Conservation (phyloP, 2,329 filamentous ascomycete genomes). For the Aschersonia sp. region DNA sequence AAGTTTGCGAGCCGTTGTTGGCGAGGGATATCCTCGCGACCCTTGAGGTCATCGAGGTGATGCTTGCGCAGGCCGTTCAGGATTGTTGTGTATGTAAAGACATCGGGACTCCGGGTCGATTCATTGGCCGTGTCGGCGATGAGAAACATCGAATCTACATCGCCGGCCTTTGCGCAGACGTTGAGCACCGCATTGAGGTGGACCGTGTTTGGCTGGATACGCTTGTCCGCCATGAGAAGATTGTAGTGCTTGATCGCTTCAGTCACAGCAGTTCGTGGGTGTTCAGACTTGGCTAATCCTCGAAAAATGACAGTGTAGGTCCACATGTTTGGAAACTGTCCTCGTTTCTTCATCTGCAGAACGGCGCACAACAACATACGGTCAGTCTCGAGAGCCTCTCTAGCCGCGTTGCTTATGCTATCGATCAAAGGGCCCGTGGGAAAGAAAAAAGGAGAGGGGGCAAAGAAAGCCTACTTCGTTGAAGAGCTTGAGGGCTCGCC, state of each 20-base stretch:
- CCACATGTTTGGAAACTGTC: constrained; percentile 61
- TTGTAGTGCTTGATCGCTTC: constrained; percentile 67
- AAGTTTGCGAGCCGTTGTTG: constrained; percentile 19
- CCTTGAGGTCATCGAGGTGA: constrained; percentile 11
- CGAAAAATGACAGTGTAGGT: constrained; percentile 77
- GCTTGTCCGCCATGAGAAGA: constrained; percentile 49
- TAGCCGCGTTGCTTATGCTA: no score
- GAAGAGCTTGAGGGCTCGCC: constrained; percentile 62
- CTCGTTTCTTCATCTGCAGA: constrained; percentile 77
- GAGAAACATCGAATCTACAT: constrained; percentile 70
- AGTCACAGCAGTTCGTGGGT: constrained; percentile 43
- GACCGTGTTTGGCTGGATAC: constrained; percentile 57
- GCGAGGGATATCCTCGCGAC: constrained; percentile 11
- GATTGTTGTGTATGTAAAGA: constrained; percentile 66
- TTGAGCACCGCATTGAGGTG: constrained; percentile 83
- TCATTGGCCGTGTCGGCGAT: constrained; percentile 60
- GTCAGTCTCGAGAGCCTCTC: no score
- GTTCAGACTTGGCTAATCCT: constrained; percentile 50
- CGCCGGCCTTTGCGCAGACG: constrained; percentile 58
- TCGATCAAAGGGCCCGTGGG: neutral
- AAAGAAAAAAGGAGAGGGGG: neutral
- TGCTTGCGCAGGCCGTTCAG: constrained; percentile 54
- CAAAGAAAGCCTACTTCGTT: constrained; percentile 51
- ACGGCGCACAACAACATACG: neutral
- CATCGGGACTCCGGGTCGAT: constrained; percentile 46